A percentile compares a stretch with the other conserved stretches of the same genome.
Evolutionary conservation across 2,329 filamentous ascomycete genomes (phyloP).

Genomic region (Pestalotiopsis sp.): DNA sequence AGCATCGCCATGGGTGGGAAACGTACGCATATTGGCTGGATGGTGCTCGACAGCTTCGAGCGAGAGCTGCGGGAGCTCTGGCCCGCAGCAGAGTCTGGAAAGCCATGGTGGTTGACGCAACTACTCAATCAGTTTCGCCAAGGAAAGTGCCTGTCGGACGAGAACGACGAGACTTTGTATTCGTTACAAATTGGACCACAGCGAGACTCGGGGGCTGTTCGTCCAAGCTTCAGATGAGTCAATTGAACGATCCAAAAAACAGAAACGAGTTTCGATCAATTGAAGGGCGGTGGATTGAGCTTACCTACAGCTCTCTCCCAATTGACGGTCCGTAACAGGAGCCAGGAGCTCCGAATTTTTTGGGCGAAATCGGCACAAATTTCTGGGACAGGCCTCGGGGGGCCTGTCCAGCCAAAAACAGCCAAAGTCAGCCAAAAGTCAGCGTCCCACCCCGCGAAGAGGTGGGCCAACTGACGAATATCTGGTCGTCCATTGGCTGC

Average conservation of each 20-base stretch:
- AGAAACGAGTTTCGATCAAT: neutral
- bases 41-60: constrained; percentile 24
- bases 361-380: constrained; percentile 14
- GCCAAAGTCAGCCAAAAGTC: neutral
- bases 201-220: neutral
- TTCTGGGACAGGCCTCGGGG: neutral
- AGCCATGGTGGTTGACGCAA: constrained; percentile 25
- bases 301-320: neutral
- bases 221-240: constrained; percentile 2
- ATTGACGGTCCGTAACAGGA: neutral
- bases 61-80: constrained; percentile 30
- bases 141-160: neutral
- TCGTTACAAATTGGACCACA: neutral
- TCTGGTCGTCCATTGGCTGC: constrained; percentile 8
- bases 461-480: constrained; percentile 9
- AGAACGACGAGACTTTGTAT: neutral
- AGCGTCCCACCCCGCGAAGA: constrained; percentile 9
- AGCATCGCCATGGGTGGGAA: neutral
- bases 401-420: neutral
- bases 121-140: neutral
- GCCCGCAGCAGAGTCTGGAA: constrained; percentile 32
- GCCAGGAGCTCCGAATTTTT: constrained; percentile 5
- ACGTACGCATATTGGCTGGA: constrained; percentile 32
- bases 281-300: neutral
- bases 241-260: neutral